Evolutionary conservation across 345 rosid species (phyloP), one percentile per base, ranked within the genome.

Genomic region (Lumnitzera littorea): DNA sequence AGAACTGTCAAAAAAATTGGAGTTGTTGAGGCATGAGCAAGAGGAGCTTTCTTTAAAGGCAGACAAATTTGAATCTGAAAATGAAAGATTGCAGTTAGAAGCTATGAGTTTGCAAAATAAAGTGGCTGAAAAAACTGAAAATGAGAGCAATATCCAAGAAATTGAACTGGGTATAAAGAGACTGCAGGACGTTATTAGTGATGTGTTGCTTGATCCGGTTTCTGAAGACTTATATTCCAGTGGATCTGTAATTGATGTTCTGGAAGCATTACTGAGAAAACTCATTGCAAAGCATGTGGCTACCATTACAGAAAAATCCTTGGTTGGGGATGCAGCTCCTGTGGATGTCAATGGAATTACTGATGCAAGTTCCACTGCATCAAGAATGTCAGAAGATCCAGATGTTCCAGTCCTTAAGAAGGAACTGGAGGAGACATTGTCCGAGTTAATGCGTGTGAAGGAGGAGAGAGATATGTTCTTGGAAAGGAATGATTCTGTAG

Each of bases 401-500:
- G 72, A 69, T 55, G 60, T 71, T 64, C 72, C 64, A 57, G 68
- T 63, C 71, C 72, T 86, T 72, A 75, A 70, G 74, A 80, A 82
- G 71, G 82, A 90, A 74, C 71, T 90, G 74, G 95, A 84, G 63
- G 89, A 78, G 48, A 79, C 80, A 53, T 58, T 82, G 72, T 67
- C 31, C 67, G 84, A 79, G 43, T 81, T 87, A 64, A 73, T 61
- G 72, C 68, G 53, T 55, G 74, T 78, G 66, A 82, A 72, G 73
- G 95, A 78, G 74, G 96, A 90, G 70, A 85, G 87, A 76, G 91
- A 94, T 75, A 65, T 53, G 56, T 75, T 72, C 63, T 29, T 77
- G 71, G 88, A 77, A 73, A 80, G 76, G 70, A 86, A 79, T 61
- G 84, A 80, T 60, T 77, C 82, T 43, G 69, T 86, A 70, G 52